A percentile compares a stretch with the other conserved stretches of the same genome.
Conservation (phyloP, 1,284 basidiomycete genomes). For the Malassezia sympodialis region DNA sequence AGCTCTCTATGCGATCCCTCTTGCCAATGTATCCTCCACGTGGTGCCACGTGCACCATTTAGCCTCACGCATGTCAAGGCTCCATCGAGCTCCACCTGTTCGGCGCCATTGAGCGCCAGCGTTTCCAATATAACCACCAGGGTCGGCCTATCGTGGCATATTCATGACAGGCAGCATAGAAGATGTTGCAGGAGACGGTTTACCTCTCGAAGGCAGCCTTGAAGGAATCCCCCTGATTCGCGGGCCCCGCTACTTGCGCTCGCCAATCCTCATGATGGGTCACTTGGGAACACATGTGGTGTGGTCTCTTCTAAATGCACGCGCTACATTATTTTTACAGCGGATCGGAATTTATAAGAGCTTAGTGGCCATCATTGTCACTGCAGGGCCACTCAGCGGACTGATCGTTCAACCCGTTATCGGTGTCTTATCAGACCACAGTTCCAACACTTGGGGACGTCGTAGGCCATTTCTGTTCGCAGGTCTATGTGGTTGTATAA, state of each 20-base stretch:
- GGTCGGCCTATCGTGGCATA: neutral
- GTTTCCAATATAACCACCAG: neutral
- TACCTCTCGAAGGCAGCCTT: neutral
- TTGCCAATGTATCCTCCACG: neutral
- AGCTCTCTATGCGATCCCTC: neutral
- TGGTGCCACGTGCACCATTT: slow-evolving; percentile 8
- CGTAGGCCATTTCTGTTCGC: slow-evolving; percentile 47
- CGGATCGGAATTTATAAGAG: slow-evolving; percentile 37
- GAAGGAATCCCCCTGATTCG: slow-evolving; percentile 21
- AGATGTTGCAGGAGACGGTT: slow-evolving; percentile 4
- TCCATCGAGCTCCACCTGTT: neutral
- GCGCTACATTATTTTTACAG: slow-evolving; percentile 37
- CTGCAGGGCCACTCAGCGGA: slow-evolving; percentile 39
- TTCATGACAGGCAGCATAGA: slow-evolving; percentile 4
- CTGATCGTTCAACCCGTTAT: slow-evolving; percentile 49
- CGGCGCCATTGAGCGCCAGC: neutral
- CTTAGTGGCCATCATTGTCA: slow-evolving; percentile 34
- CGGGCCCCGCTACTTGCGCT: slow-evolving; percentile 18
- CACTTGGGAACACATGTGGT: slow-evolving; percentile 37
- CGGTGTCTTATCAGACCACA: slow-evolving; percentile 36
- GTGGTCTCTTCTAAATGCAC: slow-evolving; percentile 45
- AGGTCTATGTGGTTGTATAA: slow-evolving; percentile 7
- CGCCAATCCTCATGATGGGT: slow-evolving; percentile 34
- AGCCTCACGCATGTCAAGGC: neutral
- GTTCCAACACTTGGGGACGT: slow-evolving; percentile 44